Percentiles rank a stretch among this genome's conserved stretches.
phyloP scores from a whole-genome alignment of 306 rosid genomes.

The Glycine latifolia region DNA sequence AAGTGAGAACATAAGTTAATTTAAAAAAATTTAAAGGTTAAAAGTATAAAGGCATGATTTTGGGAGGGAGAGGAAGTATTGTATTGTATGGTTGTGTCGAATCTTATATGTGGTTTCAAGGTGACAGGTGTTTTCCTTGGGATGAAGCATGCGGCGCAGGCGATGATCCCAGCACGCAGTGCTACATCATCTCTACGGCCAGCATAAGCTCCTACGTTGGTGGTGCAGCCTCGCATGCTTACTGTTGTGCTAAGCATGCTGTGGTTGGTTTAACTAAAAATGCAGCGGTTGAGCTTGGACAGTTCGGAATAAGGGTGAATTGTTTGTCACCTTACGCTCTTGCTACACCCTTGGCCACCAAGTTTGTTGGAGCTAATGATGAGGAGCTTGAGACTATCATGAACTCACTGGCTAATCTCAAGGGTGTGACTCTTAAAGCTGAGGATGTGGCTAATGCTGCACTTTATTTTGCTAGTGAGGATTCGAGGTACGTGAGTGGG shows the following conservation, averaged over 20 bases:
- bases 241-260: slow-evolving; percentile 75
- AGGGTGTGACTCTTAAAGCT: slow-evolving; percentile 63
- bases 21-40: too few relatives aligned
- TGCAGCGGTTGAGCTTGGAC: slow-evolving; percentile 81
- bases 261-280: slow-evolving; percentile 73
- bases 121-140: slow-evolving; percentile 76
- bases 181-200: slow-evolving; percentile 74
- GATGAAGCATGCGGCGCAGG: slow-evolving; percentile 77
- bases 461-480: slow-evolving; percentile 77
- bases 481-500: slow-evolving; percentile 79
- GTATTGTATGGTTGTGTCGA: too few relatives aligned
- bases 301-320: slow-evolving; percentile 83
- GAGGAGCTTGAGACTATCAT: slow-evolving; percentile 58
- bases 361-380: slow-evolving; percentile 52
- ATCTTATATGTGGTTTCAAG: too few relatives aligned
- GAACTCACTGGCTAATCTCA: slow-evolving; percentile 61
- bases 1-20: too few relatives aligned
- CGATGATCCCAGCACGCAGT: slow-evolving; percentile 58
- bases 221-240: slow-evolving; percentile 76
- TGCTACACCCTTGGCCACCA: slow-evolving; percentile 67
- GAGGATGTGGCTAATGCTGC: slow-evolving; percentile 88
- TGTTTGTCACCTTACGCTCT: slow-evolving; percentile 76
- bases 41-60: too few relatives aligned
- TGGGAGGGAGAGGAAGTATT: too few relatives aligned
- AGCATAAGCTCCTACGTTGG: slow-evolving; percentile 70